A percentile compares a stretch with the other conserved stretches of the same genome.
Evolutionary conservation across 2,329 filamentous ascomycete species (phyloP).

Genomic region (Colletotrichum sp.): DNA sequence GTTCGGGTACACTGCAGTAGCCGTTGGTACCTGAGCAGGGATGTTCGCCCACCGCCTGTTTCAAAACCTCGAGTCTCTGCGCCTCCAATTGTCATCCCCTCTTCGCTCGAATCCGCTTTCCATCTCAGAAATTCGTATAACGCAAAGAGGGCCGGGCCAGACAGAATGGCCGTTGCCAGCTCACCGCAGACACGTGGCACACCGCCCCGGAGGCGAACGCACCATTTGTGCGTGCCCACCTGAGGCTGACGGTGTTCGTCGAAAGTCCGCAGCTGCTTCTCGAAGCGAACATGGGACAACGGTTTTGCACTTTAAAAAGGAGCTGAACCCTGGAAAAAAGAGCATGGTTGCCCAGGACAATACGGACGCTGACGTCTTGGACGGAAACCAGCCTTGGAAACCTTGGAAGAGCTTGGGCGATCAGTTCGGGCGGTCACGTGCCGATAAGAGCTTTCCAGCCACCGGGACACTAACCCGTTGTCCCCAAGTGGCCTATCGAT

Average conservation of each 20-base stretch:
- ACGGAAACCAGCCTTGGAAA: neutral
- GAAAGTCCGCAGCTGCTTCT: neutral
- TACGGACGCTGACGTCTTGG: neutral
- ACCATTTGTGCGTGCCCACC: neutral
- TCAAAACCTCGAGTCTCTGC: neutral
- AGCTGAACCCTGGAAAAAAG: neutral
- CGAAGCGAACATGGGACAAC: neutral
- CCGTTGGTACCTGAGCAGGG: neutral
- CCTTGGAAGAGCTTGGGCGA: neutral
- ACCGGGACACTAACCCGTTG: neutral
- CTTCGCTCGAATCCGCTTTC: neutral
- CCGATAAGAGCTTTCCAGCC: constrained; percentile 20
- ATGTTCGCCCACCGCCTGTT: neutral
- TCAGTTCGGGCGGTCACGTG: neutral
- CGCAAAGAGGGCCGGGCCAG: neutral
- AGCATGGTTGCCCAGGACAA: neutral
- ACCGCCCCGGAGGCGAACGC: neutral
- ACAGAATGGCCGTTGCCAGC: neutral
- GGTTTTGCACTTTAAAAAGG: neutral
- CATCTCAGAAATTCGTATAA: neutral
- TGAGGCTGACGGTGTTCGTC: neutral
- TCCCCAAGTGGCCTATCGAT: constrained; percentile 10
- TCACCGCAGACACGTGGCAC: constrained; percentile 3
- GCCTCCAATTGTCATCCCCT: neutral
- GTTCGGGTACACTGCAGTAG: neutral